These are phyloP conservation scores for Mycosphaerella arachidis DNA, from an alignment of 2,329 filamentous ascomycete genomes.

Conservation along the genomic window DNA sequence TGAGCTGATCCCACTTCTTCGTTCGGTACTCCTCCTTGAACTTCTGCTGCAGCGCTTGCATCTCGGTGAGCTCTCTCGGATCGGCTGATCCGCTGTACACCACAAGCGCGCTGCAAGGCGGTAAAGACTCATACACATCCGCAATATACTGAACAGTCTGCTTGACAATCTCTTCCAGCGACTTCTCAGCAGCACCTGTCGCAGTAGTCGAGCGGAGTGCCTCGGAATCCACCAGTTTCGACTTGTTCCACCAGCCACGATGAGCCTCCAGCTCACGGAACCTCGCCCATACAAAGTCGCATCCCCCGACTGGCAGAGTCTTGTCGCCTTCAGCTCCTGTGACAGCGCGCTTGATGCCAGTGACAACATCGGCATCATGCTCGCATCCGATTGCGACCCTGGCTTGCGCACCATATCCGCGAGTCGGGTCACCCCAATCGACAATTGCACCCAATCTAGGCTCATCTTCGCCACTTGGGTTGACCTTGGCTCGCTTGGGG, in stretches of 20 bases:
- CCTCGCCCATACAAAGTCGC: conserved; percentile 61
- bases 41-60: conserved; percentile 53
- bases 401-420: conserved; percentile 55
- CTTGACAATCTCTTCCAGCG: conserved; percentile 45
- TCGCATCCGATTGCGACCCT: conserved; percentile 53
- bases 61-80: conserved; percentile 51
- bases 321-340: conserved; percentile 40
- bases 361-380: conserved; percentile 55
- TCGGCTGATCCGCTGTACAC: conserved; percentile 63
- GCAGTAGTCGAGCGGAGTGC: conserved; percentile 29
- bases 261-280: conserved; percentile 57
- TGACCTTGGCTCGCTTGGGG: conserved; percentile 38
- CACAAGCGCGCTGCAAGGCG: conserved; percentile 56
- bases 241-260: conserved; percentile 57
- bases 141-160: conserved; percentile 50
- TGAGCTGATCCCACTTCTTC: conserved; percentile 60
- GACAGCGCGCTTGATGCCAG: conserved; percentile 50
- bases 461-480: conserved; percentile 38
- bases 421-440: conserved; percentile 80
- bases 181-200: conserved; percentile 7
- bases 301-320: conserved; percentile 47
- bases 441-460: conserved; percentile 67
- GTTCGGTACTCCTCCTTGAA: conserved; percentile 55
- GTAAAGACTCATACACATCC: conserved; percentile 52
- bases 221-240: conserved; percentile 39